Percentiles rank a stretch among this genome's conserved stretches.
phyloP scores from a whole-genome alignment of 176 grass and related monocot genomes.

The Lolium multiflorum region DNA sequence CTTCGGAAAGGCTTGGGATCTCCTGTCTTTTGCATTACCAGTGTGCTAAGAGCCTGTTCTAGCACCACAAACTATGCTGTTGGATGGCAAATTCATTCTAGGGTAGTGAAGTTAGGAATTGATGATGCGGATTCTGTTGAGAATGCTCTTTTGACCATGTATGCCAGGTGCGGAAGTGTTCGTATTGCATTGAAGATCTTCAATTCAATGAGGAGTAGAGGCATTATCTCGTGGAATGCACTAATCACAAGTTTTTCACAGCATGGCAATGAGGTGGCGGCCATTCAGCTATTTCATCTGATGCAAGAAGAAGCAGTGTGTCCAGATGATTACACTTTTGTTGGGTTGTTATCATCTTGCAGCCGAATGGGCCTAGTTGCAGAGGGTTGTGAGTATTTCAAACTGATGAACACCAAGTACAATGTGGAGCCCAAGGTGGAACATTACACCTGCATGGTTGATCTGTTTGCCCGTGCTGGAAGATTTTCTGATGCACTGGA shows the following conservation, averaged over 20 bases:
- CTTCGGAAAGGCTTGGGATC: slow-evolving; percentile 51
- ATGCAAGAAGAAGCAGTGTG: slow-evolving; percentile 58
- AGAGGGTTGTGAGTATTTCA: slow-evolving; percentile 72
- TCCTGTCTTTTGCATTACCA: slow-evolving; percentile 59
- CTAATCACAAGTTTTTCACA: slow-evolving; percentile 73
- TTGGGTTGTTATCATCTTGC: slow-evolving; percentile 68
- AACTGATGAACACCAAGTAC: slow-evolving; percentile 58
- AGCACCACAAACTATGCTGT: slow-evolving; percentile 37
- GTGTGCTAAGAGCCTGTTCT: slow-evolving; percentile 67
- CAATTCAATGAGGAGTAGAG: slow-evolving; percentile 54
- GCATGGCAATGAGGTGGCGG: slow-evolving; percentile 59
- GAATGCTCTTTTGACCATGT: slow-evolving; percentile 75
- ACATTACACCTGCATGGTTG: slow-evolving; percentile 78
- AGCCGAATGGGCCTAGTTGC: slow-evolving; percentile 66
- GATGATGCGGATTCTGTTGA: slow-evolving; percentile 53
- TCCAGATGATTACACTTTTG: slow-evolving; percentile 80
- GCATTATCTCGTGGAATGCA: slow-evolving; percentile 72
- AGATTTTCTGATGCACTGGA: slow-evolving; percentile 67
- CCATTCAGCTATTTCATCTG: slow-evolving; percentile 63
- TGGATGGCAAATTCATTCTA: slow-evolving; percentile 65
- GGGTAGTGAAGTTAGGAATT: slow-evolving; percentile 58
- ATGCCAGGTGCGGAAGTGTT: slow-evolving; percentile 67
- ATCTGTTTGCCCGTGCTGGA: slow-evolving; percentile 68
- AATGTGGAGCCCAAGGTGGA: slow-evolving; percentile 66
- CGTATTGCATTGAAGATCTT: slow-evolving; percentile 52